Base-by-base conservation (phyloP, 768 basidiomycete species). In the Exidia glandulosa region DNA sequence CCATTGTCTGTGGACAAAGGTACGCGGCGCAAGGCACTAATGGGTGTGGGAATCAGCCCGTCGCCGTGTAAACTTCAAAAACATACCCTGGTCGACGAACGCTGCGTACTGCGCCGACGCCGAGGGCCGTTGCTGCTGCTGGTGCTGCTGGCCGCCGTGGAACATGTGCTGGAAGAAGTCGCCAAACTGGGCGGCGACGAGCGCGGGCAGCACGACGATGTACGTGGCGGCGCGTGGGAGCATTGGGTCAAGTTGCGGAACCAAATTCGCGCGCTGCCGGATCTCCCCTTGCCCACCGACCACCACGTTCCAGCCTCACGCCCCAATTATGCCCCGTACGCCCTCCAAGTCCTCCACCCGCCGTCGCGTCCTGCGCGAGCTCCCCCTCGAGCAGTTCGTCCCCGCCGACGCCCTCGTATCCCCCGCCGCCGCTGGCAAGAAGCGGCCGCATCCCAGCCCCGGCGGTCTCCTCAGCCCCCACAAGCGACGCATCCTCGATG, bases 131-230 rank as follows among this genome's bases (percentile, higher is more conserved):
- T 76, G 77, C 57, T 79, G 81, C 41, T 85, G 83, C 23, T 81
- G 79, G 29, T 85, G 81, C 13, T 85, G 72, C 37, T 81, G 80
- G 27, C 80, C 76, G 45, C 65, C 64, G 33, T 82, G 81, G 66
- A 88, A 90, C 81, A 90, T 84, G 45, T 85, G 82, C 62, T 86
- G 83, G 66, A 91, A 91, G 71, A 89, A 87, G 52, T 82, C 77
- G 70, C 50, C 50, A 25, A 90, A 90, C 66, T 90, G 87, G n/a
- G 83, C 85, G 16, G 74, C 72, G 32, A 70, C 79, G 48, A 75
- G 52, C 27, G 74, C 71, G 16, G 72, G 63, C 23, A 77, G 64
- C 58, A 75, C 66, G 25, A 80, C 62, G 16, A 74, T 29, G 16
- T 23, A 54, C 25, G 30, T 54, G 25, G 50, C 30, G 50, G 50